A percentile compares a stretch with the other conserved stretches of the same genome.
phyloP scores from a whole-genome alignment of 2,329 filamentous ascomycete species.

The Aspergillus fructus region DNA sequence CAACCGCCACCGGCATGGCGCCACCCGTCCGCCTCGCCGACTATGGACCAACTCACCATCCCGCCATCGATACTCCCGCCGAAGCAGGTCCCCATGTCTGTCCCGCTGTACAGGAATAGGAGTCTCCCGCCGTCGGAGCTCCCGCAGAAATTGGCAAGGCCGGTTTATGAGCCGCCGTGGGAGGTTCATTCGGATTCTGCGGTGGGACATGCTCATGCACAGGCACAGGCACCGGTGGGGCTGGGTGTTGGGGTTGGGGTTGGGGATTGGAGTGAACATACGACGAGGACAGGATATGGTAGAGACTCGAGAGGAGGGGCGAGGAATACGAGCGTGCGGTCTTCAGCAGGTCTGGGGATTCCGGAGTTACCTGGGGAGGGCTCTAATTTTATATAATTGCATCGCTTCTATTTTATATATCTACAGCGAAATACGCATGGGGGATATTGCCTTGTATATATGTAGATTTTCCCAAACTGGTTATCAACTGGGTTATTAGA shows the following conservation, averaged over 20 bases:
- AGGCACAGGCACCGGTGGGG: neutral
- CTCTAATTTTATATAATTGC: neutral
- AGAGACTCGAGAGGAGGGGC: neutral
- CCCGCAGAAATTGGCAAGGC: neutral
- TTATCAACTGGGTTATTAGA: neutral
- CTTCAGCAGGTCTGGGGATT: neutral
- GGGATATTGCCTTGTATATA: neutral
- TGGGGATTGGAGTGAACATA: neutral
- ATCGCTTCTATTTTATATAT: neutral
- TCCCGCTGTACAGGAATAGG: too few relatives aligned
- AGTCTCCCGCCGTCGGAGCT: neutral
- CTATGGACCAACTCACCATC: neutral
- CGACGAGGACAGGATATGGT: neutral
- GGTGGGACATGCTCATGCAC: too few relatives aligned
- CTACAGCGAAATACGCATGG: neutral
- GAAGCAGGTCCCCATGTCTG: neutral
- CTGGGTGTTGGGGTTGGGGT: neutral
- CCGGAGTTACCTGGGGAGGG: conserved; percentile 1
- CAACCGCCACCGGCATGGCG: neutral
- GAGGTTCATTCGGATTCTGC: neutral
- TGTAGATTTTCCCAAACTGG: neutral
- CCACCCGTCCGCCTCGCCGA: neutral
- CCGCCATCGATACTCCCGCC: neutral
- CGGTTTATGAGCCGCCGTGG: neutral
- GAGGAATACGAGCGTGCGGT: neutral